Base-by-base conservation (phyloP, 345 rosid genomes). In the Mangifera indica region DNA sequence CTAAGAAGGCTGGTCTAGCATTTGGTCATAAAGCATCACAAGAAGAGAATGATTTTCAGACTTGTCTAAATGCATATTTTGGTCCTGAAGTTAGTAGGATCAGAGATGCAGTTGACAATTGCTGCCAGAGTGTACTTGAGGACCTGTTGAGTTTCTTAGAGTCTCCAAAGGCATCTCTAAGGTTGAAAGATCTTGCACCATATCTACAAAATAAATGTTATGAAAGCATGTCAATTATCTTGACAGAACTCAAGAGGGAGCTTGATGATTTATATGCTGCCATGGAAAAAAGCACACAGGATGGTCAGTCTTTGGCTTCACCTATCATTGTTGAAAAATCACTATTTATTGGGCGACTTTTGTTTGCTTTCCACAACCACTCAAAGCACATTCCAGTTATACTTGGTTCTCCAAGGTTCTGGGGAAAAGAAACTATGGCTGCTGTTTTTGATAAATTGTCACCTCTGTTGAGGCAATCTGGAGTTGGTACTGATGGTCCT, bases 381-480 rank as follows among this genome's bases (percentile, higher is more conserved):
- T 88, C 91, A 22, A 88, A 84, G 76, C 94, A 93, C 75, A 81
- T 95, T 77, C 93, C 94, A 7, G 69, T 93, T 59, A 73, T 93
- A 74, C 92, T 93, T 34, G 98, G 98, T 69, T 89, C 99, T 82
- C 98, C 98, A 46, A 87, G 98, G 77, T 85, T 88, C 78, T 95
- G 99, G 99, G 89, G 84, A 67, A 88, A 88, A 69, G 91, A 86
- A 77, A 79, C 80, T 7, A 55, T 79, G 72, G 81, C 82, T 77
- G 81, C 83, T 60, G 86, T 76, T 74, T 84, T 89, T 69, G 97
- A 88, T 81, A 92, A 87, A 80, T 72, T 85, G 58, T 87, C 92
- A 63, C 83, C 90, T 69, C 72, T 86, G 66, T 82, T 83, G 78
- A 84, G 88, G 85, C 91, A 87, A 70, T 83, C 89, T 72, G 86